phyloP scores from a whole-genome alignment of 2,329 filamentous ascomycete genomes.

The Aspergillus calidoustus region DNA sequence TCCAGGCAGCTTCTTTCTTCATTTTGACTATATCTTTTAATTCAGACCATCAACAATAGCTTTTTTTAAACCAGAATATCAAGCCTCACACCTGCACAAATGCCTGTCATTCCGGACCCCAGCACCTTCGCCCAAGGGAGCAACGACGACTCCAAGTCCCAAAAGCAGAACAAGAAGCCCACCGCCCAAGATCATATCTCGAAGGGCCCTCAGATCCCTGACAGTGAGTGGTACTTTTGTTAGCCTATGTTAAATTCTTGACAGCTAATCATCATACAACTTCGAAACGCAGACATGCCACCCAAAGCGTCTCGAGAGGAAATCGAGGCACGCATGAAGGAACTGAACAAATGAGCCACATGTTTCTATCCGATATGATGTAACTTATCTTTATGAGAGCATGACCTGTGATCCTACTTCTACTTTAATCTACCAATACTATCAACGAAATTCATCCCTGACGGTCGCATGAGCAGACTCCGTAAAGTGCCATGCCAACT shows the following conservation, averaged over 20 bases:
- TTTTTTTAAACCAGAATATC: neutral
- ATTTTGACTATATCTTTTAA: neutral
- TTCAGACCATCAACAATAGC: neutral
- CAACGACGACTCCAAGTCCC: slow-evolving; percentile 24
- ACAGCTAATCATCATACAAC: neutral
- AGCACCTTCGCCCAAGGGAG: slow-evolving; percentile 28
- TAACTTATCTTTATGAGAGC: neutral
- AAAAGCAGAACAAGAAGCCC: slow-evolving; percentile 38
- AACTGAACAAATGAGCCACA: slow-evolving; percentile 62
- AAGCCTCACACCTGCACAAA: slow-evolving; percentile 17
- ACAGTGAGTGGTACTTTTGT: slow-evolving; percentile 31
- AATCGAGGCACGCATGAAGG: slow-evolving; percentile 65
- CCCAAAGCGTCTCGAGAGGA: slow-evolving; percentile 65
- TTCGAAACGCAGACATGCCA: slow-evolving; percentile 40
- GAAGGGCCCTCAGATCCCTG: slow-evolving; percentile 53
- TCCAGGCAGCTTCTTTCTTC: neutral
- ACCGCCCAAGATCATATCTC: slow-evolving; percentile 39
- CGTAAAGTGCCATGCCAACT: no score
- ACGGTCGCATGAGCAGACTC: no score
- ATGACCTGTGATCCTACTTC: neutral
- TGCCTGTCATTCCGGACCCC: slow-evolving; percentile 39
- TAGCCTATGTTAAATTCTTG: neutral
- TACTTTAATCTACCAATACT: neutral
- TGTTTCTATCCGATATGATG: neutral
- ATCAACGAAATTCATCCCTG: neutral